Percentiles rank a stretch among this genome's conserved stretches.
Conservation (phyloP, 345 rosid genomes). For the Heritiera fomes region DNA sequence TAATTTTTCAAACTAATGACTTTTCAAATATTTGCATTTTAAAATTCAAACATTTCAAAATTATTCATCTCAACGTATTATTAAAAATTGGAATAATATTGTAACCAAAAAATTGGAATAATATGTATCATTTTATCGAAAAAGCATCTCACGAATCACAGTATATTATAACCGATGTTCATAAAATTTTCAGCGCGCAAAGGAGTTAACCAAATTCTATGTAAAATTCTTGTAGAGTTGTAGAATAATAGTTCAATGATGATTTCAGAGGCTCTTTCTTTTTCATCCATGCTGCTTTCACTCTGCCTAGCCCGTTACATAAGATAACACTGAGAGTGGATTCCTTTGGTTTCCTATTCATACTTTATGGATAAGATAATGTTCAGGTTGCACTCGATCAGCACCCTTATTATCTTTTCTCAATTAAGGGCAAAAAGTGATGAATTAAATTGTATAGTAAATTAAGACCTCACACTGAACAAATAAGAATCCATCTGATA, state of each 20-base stretch:
- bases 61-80: no score
- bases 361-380: conserved; percentile 2
- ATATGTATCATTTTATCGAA: no score
- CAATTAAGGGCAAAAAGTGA: background rate
- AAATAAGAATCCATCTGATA: background rate
- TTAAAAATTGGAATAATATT: no score
- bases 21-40: no score
- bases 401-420: background rate
- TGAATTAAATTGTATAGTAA: background rate
- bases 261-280: background rate
- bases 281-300: background rate
- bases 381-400: background rate
- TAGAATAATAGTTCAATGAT: background rate
- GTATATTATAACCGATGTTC: no score
- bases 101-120: no score
- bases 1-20: no score
- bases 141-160: no score
- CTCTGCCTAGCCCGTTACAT: no score
- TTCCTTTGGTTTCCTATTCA: background rate
- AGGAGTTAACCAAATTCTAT: background rate
- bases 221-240: background rate
- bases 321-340: background rate
- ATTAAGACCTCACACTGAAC: no score
- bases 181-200: no score
- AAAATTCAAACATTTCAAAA: no score